Evolutionary conservation across 1,139 yeast genomes (phyloP).

Genomic region (Kurtzmaniella natalensis): DNA sequence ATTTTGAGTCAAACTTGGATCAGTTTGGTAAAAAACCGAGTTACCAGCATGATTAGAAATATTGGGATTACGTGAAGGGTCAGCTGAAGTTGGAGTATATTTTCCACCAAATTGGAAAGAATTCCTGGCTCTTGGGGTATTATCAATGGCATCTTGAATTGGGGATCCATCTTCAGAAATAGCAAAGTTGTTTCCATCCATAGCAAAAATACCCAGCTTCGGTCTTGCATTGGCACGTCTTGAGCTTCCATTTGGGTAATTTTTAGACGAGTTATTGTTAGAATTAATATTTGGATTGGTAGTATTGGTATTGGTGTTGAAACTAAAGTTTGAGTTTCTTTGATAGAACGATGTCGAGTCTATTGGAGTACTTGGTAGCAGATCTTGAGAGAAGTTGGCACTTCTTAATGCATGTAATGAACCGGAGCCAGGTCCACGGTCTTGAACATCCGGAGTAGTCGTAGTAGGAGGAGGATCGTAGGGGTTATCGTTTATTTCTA

Average conservation of each 20-base stretch:
- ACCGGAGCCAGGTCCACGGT: constrained; percentile 2
- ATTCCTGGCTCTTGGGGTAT: constrained; percentile 21
- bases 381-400: constrained; percentile 2
- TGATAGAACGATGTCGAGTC: background rate
- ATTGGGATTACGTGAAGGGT: too few species aligned
- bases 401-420: background rate
- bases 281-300: too few species aligned
- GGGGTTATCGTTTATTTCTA: too few species aligned
- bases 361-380: constrained; percentile 2
- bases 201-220: constrained; percentile 31
- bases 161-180: constrained; percentile 30
- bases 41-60: constrained; percentile 4
- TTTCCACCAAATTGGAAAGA: constrained; percentile 13
- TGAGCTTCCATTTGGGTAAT: constrained; percentile 1
- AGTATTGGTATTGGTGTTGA: background rate
- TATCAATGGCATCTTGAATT: constrained; percentile 15
- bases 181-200: constrained; percentile 23
- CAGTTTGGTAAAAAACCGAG: constrained; percentile 3
- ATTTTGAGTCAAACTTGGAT: constrained; percentile 4
- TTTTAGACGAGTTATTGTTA: too few species aligned
- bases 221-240: constrained; percentile 21
- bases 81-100: constrained; percentile 10
- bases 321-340: background rate
- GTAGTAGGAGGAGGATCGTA: too few species aligned
- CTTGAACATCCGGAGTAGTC: too few species aligned